These are phyloP conservation scores for Mercurialis annua DNA, from an alignment of 345 rosid genomes.

Conservation along the genomic window DNA sequence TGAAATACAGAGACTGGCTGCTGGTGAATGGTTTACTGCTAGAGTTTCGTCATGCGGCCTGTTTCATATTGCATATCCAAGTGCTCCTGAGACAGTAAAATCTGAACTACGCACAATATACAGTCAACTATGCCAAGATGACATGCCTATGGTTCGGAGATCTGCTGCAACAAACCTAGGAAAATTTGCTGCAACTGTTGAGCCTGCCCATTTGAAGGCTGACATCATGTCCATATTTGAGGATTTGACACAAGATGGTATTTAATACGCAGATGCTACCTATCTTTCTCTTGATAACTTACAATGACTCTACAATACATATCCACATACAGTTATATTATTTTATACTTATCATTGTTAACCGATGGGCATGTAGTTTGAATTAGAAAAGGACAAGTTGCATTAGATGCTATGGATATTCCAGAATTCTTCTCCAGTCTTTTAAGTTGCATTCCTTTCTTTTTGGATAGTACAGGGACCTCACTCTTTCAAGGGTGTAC, in stretches of 20 bases:
- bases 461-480: neutral
- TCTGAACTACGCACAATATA: conserved; percentile 67
- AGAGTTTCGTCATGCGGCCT: conserved; percentile 91
- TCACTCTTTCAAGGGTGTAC: neutral
- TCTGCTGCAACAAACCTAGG: conserved; percentile 93
- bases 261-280: neutral
- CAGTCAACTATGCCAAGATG: conserved; percentile 89
- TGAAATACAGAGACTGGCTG: conserved; percentile 68
- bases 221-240: conserved; percentile 89
- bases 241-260: conserved; percentile 97
- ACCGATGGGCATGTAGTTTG: neutral
- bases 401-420: neutral
- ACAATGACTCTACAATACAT: neutral
- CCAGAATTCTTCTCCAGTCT: neutral
- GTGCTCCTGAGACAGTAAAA: conserved; percentile 72
- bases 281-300: neutral
- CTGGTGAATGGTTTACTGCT: conserved; percentile 98
- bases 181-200: conserved; percentile 92
- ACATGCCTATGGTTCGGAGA: conserved; percentile 98
- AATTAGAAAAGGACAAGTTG: neutral
- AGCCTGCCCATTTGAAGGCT: conserved; percentile 69
- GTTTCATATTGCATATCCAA: conserved; percentile 84
- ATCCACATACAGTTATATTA: neutral
- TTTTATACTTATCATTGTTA: neutral
- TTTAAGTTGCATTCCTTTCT: neutral